phyloP scores from a whole-genome alignment of 129 eudicot species.

The Centella asiatica region DNA sequence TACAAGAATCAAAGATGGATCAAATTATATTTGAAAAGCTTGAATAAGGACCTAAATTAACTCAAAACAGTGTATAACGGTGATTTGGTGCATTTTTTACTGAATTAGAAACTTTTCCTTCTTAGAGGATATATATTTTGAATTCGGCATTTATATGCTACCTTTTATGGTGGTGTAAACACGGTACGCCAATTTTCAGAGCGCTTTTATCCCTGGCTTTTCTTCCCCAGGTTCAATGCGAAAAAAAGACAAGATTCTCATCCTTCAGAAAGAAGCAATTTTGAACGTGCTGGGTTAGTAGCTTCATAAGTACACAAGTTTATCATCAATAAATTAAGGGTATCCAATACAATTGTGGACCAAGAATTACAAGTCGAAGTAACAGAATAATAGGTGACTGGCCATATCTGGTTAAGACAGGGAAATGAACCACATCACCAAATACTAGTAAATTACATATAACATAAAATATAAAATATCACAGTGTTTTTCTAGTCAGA shows the following conservation, averaged over 20 bases:
- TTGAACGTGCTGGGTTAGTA: neutral
- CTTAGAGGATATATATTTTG: too few species aligned
- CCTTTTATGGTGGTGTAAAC: neutral
- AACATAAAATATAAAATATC: too few species aligned
- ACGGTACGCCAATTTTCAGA: constrained; percentile 17
- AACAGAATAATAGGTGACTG: too few species aligned
- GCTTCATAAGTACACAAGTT: neutral
- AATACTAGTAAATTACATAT: too few species aligned
- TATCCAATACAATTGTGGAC: neutral
- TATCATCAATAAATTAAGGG: neutral
- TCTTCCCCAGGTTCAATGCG: constrained; percentile 34
- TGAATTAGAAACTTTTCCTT: neutral
- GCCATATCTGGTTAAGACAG: too few species aligned
- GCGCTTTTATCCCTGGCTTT: constrained; percentile 36
- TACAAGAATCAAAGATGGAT: neutral
- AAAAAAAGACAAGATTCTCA: constrained; percentile 56
- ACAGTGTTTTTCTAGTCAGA: too few species aligned
- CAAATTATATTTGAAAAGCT: neutral
- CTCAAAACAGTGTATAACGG: neutral
- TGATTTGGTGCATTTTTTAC: too few species aligned
- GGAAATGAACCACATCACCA: too few species aligned
- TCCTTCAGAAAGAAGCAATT: constrained; percentile 28
- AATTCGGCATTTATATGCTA: neutral
- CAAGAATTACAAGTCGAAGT: too few species aligned
- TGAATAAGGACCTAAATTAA: neutral